Evolutionary conservation across 176 grass and related monocot species (phyloP).

Genomic region (Pontederia paniculata): DNA sequence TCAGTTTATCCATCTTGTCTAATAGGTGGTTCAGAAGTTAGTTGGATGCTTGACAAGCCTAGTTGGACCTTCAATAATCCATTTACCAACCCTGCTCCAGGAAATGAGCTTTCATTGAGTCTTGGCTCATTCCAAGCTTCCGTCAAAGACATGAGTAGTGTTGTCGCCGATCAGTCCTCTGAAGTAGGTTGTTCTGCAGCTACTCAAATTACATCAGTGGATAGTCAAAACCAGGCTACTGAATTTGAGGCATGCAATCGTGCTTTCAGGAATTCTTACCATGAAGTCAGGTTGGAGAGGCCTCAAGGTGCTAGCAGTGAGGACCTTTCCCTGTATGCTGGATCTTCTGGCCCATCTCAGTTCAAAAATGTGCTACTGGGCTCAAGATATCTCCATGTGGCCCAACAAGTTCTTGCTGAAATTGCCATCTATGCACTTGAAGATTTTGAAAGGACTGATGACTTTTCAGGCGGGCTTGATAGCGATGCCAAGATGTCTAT

Average conservation of each 20-base stretch:
- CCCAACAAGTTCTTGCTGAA: slow-evolving; percentile 51
- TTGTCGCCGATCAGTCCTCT: slow-evolving; percentile 35
- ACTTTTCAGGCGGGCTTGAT: slow-evolving; percentile 11
- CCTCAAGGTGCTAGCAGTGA: background rate
- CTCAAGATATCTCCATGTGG: slow-evolving; percentile 46
- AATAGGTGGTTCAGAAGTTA: slow-evolving; percentile 17
- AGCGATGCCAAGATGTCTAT: slow-evolving; percentile 22
- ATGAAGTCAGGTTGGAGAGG: background rate
- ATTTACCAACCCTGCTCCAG: slow-evolving; percentile 11
- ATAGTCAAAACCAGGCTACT: background rate
- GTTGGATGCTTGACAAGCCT: slow-evolving; percentile 1
- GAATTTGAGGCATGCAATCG: slow-evolving; percentile 1
- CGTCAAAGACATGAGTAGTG: slow-evolving; percentile 17
- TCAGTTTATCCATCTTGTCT: slow-evolving; percentile 15
- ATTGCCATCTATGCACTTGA: slow-evolving; percentile 24
- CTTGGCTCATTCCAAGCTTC: slow-evolving; percentile 33
- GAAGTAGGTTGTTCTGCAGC: slow-evolving; percentile 43
- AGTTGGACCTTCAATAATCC: slow-evolving; percentile 24
- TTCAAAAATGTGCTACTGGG: slow-evolving; percentile 34
- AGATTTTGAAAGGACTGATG: slow-evolving; percentile 17
- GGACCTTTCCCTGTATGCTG: background rate
- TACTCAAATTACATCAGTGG: slow-evolving; percentile 20
- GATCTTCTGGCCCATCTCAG: slow-evolving; percentile 13
- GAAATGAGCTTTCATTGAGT: slow-evolving; percentile 48
- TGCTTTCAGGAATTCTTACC: background rate